These are phyloP conservation scores for Phaeoacremonium minimum DNA, from an alignment of 2,329 filamentous ascomycete genomes.

Conservation along the genomic window DNA sequence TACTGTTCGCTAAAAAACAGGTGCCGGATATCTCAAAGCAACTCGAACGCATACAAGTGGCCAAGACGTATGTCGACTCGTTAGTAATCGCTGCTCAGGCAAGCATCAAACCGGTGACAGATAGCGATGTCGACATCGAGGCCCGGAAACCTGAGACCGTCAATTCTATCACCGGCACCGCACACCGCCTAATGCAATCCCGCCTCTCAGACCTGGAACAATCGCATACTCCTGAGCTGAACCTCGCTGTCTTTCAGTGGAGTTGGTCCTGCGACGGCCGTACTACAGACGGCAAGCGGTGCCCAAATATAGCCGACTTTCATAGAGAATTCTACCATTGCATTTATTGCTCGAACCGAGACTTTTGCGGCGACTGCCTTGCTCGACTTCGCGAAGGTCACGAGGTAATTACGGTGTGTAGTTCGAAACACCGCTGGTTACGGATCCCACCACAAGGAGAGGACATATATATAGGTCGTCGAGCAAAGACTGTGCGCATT, in stretches of 20 bases:
- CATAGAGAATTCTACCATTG: constrained; percentile 11
- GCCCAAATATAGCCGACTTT: constrained; percentile 2
- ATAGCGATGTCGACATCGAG: background rate
- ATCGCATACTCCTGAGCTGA: background rate
- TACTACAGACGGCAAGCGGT: constrained; percentile 1
- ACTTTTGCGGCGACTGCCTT: constrained; percentile 15
- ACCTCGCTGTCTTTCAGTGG: background rate
- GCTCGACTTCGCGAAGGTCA: no score
- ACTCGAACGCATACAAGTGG: constrained; percentile 9
- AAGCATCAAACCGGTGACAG: background rate
- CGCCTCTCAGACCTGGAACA: background rate
- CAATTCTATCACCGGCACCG: no score
- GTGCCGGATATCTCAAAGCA: constrained; percentile 10
- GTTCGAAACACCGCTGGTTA: no score
- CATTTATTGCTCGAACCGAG: constrained; percentile 11
- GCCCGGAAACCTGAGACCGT: no score
- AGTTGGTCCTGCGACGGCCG: constrained; percentile 1
- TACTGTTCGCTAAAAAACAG: constrained; percentile 1
- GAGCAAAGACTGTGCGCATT: no score
- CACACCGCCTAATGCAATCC: no score
- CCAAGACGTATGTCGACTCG: constrained; percentile 9
- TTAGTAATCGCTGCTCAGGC: constrained; percentile 2
- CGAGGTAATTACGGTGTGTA: no score
- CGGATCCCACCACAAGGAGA: no score
- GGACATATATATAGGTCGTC: no score